phyloP scores from a whole-genome alignment of 306 rosid genomes.

The Fragaria ananassa region DNA sequence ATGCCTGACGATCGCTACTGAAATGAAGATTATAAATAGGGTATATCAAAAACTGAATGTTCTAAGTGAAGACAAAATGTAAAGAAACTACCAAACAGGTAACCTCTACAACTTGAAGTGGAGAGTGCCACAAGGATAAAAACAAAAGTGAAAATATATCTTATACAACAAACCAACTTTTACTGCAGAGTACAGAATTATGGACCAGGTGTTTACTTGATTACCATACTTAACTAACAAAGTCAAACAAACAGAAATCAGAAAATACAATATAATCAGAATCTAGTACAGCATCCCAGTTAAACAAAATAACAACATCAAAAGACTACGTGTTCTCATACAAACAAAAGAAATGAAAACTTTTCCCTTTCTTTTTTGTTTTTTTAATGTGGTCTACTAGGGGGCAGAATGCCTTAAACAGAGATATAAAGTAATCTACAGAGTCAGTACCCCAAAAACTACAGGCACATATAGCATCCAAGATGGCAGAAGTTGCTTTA shows the following conservation, averaged over 20 bases:
- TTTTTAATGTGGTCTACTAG: neutral
- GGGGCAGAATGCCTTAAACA: neutral
- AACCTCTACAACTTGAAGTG: constrained; percentile 1
- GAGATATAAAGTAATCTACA: neutral
- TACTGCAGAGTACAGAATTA: neutral
- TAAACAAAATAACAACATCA: neutral
- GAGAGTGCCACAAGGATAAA: neutral
- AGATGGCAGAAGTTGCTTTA: neutral
- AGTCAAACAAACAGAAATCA: neutral
- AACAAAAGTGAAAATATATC: neutral
- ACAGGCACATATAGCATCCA: neutral
- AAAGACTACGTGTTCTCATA: neutral
- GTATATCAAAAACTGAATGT: constrained; percentile 12
- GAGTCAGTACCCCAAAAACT: neutral
- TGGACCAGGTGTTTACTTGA: neutral
- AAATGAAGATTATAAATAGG: constrained; percentile 11
- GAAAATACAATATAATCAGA: neutral
- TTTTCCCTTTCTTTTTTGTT: neutral
- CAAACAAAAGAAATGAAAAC: neutral
- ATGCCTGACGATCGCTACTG: constrained; percentile 42
- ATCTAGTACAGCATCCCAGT: neutral
- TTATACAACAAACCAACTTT: neutral
- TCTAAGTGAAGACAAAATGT: constrained; percentile 9
- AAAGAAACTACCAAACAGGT: neutral
- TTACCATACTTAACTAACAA: neutral